Percentiles rank a stretch among this genome's conserved stretches.
phyloP scores from a whole-genome alignment of 306 rosid genomes.

The Casuarina equisetifolia region DNA sequence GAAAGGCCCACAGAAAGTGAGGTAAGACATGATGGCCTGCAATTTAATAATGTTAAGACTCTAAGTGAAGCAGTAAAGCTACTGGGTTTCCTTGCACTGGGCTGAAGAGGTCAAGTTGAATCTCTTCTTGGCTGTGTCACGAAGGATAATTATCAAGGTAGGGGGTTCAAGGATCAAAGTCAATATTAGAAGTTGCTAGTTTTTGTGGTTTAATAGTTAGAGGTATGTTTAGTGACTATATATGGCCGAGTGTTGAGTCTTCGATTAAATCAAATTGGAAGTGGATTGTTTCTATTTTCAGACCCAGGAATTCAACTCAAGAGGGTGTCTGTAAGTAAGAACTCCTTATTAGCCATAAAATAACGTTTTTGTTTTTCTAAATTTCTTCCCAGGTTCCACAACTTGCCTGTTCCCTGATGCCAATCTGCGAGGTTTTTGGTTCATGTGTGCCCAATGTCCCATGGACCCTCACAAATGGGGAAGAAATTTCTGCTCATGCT shows the following conservation, averaged over 20 bases:
- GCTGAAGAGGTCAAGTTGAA: background rate
- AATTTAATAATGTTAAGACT: constrained; percentile 1
- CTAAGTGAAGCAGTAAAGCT: background rate
- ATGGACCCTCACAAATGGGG: constrained; percentile 72
- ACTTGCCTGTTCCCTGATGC: constrained; percentile 96
- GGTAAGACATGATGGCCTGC: background rate
- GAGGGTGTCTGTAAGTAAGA: background rate
- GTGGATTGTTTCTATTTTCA: constrained; percentile 3
- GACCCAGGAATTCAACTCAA: background rate
- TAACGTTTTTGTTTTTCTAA: constrained; percentile 19
- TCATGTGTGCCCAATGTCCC: constrained; percentile 82
- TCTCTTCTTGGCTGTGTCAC: background rate
- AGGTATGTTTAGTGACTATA: background rate
- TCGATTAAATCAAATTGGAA: constrained; percentile 2
- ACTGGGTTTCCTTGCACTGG: background rate
- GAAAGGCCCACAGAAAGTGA: background rate
- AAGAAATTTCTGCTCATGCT: constrained; percentile 86
- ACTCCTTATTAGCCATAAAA: background rate
- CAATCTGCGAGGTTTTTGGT: constrained; percentile 97
- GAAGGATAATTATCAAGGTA: constrained; percentile 1
- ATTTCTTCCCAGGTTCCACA: constrained; percentile 78
- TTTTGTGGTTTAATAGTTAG: background rate
- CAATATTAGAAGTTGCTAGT: background rate
- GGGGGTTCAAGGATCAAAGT: constrained; percentile 5
- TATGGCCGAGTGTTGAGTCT: background rate